Percentiles rank a stretch among this genome's conserved stretches.
Conservation (phyloP, 768 basidiomycete species). For the Boletus pseudopeckii region DNA sequence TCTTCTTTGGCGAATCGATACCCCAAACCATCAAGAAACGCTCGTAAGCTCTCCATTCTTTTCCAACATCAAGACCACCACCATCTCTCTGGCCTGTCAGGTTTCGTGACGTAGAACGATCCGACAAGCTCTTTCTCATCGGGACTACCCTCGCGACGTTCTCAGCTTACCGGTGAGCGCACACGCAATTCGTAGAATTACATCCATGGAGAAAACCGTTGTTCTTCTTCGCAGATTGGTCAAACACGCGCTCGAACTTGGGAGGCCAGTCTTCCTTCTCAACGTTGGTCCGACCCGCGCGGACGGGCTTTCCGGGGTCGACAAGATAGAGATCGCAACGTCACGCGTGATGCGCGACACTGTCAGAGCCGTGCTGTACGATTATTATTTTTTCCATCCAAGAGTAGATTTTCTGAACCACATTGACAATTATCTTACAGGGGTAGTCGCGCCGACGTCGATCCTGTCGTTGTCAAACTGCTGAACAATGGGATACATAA, state of each 20-base stretch:
- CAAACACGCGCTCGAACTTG: conserved; percentile 70
- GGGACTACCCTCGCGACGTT: conserved; percentile 94
- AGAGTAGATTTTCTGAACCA: background rate
- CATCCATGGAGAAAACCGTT: background rate
- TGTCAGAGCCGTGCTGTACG: conserved; percentile 59
- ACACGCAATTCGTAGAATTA: background rate
- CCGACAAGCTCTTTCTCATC: conserved; percentile 71
- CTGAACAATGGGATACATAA: conserved; percentile 56
- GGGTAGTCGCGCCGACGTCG: conserved; percentile 40
- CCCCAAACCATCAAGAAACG: conserved; percentile 56
- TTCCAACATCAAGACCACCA: background rate
- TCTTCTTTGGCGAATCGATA: conserved; percentile 92
- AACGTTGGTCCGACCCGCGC: conserved; percentile 90
- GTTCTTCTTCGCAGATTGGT: conserved; percentile 50
- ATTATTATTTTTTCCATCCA: conserved; percentile 9
- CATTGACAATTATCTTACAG: conserved; percentile 31
- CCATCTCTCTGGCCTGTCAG: conserved; percentile 32
- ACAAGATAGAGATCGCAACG: conserved; percentile 75
- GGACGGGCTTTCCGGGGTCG: conserved; percentile 62
- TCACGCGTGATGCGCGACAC: conserved; percentile 72
- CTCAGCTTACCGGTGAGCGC: conserved; percentile 74
- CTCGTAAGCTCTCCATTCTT: conserved; percentile 51
- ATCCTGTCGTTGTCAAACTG: conserved; percentile 49
- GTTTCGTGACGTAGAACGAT: conserved; percentile 51
- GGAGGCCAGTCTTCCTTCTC: conserved; percentile 76